Conservation (phyloP, 2,329 filamentous ascomycete species). For the Clonostachys sp. region DNA sequence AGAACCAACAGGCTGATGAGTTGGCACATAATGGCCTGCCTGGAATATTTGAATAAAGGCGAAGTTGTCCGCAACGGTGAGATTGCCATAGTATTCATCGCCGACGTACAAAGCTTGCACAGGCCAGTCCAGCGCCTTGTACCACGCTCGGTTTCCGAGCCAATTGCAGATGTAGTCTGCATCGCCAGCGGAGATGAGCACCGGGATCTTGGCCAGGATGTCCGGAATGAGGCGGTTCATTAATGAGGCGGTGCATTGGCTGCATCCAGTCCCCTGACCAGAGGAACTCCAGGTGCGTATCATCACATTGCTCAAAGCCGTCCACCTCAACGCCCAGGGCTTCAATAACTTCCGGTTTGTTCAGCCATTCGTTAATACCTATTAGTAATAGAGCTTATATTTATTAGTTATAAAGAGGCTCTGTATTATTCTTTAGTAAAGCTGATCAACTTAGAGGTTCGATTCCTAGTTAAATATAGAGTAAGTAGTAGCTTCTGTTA, state of each 20-base stretch:
- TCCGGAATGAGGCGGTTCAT: constrained; percentile 87
- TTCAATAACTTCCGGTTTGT: constrained; percentile 76
- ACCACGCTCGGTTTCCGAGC: constrained; percentile 97
- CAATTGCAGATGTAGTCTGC: constrained; percentile 95
- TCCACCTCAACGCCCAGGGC: constrained; percentile 86
- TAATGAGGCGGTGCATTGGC: constrained; percentile 85
- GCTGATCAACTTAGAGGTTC: too few relatives aligned
- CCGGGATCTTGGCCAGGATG: constrained; percentile 85
- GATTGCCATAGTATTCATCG: constrained; percentile 4
- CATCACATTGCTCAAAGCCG: constrained; percentile 93
- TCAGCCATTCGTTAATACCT: constrained; percentile 82
- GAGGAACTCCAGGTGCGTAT: constrained; percentile 96
- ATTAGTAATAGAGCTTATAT: too few relatives aligned
- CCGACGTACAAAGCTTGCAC: constrained; percentile 60
- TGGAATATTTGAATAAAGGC: constrained; percentile 7
- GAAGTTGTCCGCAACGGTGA: constrained; percentile 3
- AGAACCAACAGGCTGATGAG: constrained; percentile 5
- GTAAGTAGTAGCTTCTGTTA: too few relatives aligned
- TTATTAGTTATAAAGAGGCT: too few relatives aligned
- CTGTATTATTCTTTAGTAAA: too few relatives aligned
- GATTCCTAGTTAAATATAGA: too few relatives aligned
- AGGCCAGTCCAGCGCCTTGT: constrained; percentile 87
- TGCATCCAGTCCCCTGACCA: constrained; percentile 99
- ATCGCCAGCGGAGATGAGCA: constrained; percentile 89
- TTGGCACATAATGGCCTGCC: constrained; percentile 7